Conservation (phyloP, 495 filamentous ascomycete species). For the Cercophora scortea region DNA sequence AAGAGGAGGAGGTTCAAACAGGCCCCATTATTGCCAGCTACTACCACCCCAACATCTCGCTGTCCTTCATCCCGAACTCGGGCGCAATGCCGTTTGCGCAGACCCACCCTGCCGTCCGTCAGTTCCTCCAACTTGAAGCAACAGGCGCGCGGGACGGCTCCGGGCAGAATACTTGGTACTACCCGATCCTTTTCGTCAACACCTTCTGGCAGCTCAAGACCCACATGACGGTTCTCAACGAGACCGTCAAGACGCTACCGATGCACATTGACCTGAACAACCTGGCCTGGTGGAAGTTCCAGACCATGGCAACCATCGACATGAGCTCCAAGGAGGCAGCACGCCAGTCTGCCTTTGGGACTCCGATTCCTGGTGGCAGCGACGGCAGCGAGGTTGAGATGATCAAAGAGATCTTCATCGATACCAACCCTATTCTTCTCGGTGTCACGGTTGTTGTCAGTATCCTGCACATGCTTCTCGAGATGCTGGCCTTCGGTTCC, state of each 20-base stretch:
- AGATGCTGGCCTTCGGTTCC: conserved; percentile 93
- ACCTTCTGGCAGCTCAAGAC: conserved; percentile 92
- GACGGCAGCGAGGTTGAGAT: conserved; percentile 76
- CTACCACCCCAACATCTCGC: conserved; percentile 91
- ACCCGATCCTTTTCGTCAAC: conserved; percentile 81
- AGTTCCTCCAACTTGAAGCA: conserved; percentile 69
- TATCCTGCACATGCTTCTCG: conserved; percentile 89
- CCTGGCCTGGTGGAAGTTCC: conserved; percentile 85
- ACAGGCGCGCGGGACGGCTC: conserved; percentile 66
- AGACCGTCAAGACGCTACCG: conserved; percentile 77
- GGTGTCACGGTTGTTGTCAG: conserved; percentile 75
- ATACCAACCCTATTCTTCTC: conserved; percentile 90
- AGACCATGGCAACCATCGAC: conserved; percentile 73
- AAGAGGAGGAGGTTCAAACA: conserved; percentile 31
- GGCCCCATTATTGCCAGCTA: conserved; percentile 71
- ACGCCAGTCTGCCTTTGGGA: conserved; percentile 57
- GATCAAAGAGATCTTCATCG: conserved; percentile 86
- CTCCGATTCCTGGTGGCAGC: conserved; percentile 49
- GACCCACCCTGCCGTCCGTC: conserved; percentile 64
- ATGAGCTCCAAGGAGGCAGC: conserved; percentile 76
- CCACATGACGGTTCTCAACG: conserved; percentile 89
- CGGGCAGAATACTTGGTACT: conserved; percentile 94
- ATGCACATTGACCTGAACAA: conserved; percentile 80
- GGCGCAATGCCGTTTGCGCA: conserved; percentile 58
- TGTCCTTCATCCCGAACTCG: conserved; percentile 78